phyloP scores from a whole-genome alignment of 371 early-diverging fungal species.

The Nosema granulosis region DNA sequence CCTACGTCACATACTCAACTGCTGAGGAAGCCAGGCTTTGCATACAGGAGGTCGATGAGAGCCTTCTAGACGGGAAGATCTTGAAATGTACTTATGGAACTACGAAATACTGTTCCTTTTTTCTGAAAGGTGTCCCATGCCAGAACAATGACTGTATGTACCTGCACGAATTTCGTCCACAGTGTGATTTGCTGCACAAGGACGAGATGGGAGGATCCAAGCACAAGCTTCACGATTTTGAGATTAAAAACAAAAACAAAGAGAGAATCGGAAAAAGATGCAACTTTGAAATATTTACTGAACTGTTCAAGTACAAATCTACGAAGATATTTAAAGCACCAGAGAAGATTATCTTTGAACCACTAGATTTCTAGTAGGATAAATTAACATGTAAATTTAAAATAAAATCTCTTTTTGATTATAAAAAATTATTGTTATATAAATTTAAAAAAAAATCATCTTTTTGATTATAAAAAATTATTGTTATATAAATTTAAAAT shows the following conservation, averaged over 20 bases:
- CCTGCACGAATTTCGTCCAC: conserved; percentile 62
- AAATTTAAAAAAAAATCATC: not conserved
- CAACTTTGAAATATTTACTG: conserved; percentile 52
- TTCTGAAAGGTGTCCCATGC: conserved; percentile 65
- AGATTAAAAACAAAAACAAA: conserved; percentile 58
- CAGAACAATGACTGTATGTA: conserved; percentile 68
- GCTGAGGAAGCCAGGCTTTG: conserved; percentile 62
- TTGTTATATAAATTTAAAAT: no score
- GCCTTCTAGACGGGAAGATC: conserved; percentile 60
- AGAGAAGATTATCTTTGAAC: conserved; percentile 56
- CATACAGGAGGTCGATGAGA: conserved; percentile 66
- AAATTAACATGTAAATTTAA: not conserved
- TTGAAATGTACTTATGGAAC: conserved; percentile 68
- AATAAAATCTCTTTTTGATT: not conserved
- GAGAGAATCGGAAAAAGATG: conserved; percentile 52
- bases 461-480: not conserved
- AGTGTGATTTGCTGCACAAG: conserved; percentile 62
- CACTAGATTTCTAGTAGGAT: conserved; percentile 44
- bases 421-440: not conserved
- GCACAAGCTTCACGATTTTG: conserved; percentile 65
- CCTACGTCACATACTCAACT: conserved; percentile 65
- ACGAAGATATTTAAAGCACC: conserved; percentile 44
- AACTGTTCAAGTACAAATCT: conserved; percentile 54
- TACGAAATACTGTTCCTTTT: conserved; percentile 68
- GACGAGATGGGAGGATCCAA: conserved; percentile 65